Conservation (phyloP, 495 filamentous ascomycete genomes). For the Xylaria curta region DNA sequence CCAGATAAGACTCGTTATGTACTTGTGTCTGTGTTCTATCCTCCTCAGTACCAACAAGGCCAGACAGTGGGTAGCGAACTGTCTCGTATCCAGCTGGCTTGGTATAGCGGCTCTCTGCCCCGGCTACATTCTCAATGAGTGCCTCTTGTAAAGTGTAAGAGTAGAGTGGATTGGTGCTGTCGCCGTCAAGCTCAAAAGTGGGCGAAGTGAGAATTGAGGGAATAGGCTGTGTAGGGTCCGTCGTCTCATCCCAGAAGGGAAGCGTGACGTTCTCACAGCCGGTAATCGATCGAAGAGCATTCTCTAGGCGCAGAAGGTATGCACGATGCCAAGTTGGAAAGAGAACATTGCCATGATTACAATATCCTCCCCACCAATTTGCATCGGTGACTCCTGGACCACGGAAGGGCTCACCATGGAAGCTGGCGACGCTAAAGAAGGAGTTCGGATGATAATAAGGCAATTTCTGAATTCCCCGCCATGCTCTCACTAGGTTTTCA, state of each 20-base stretch:
- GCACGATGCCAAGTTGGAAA: background rate
- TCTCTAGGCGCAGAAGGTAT: background rate
- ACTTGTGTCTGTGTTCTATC: background rate
- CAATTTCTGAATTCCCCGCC: background rate
- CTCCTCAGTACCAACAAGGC: background rate
- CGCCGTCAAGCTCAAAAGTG: background rate
- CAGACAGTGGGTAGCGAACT: background rate
- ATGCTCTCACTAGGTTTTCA: background rate
- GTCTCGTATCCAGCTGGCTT: background rate
- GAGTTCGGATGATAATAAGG: background rate
- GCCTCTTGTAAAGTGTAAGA: background rate
- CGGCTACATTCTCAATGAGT: background rate
- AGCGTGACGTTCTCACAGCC: background rate
- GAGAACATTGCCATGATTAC: background rate
- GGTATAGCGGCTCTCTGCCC: background rate
- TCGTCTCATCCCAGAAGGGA: background rate
- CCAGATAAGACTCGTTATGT: background rate
- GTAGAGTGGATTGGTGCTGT: background rate
- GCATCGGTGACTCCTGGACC: background rate
- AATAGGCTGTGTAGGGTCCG: background rate
- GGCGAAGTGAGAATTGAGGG: background rate
- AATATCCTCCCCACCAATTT: background rate
- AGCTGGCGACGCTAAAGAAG: background rate
- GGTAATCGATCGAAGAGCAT: background rate
- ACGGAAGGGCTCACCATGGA: background rate